phyloP scores from a whole-genome alignment of 73 alveolate genomes.

The Blepharisma stoltei region DNA sequence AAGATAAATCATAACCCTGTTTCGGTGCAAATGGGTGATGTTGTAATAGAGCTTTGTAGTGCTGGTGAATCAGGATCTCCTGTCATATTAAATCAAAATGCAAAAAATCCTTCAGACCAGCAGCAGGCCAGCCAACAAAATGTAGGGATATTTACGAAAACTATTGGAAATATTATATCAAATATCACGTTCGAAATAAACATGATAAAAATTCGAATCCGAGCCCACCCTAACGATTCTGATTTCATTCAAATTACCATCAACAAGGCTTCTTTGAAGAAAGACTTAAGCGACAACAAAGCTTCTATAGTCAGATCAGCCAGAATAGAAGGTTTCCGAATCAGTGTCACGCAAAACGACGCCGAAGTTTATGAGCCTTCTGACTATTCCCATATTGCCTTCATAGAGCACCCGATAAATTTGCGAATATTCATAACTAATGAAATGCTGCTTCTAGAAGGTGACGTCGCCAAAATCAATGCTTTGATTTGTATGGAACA shows the following conservation, averaged over 20 bases:
- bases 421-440: not conserved
- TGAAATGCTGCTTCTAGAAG: not conserved
- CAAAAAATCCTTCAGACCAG: not conserved
- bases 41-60: not conserved
- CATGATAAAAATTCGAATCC: not conserved
- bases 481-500: slow-evolving; percentile 6
- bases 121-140: not conserved
- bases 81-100: not conserved
- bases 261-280: not conserved
- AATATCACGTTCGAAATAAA: not conserved
- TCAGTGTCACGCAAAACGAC: not conserved
- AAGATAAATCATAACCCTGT: not conserved
- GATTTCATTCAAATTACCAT: slow-evolving; percentile 9
- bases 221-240: slow-evolving; percentile 5
- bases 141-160: not conserved
- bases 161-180: slow-evolving; percentile 11
- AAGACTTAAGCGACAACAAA: not conserved
- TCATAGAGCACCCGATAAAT: not conserved
- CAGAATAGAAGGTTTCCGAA: slow-evolving; percentile 19
- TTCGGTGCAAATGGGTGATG: not conserved
- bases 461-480: not conserved
- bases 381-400: not conserved
- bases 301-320: not conserved
- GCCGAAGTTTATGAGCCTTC: slow-evolving; percentile 13
- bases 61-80: slow-evolving; percentile 15